Percentiles rank a stretch among this genome's conserved stretches.
Conservation (phyloP, 2,329 filamentous ascomycete genomes). For the Aspergillus niger region DNA sequence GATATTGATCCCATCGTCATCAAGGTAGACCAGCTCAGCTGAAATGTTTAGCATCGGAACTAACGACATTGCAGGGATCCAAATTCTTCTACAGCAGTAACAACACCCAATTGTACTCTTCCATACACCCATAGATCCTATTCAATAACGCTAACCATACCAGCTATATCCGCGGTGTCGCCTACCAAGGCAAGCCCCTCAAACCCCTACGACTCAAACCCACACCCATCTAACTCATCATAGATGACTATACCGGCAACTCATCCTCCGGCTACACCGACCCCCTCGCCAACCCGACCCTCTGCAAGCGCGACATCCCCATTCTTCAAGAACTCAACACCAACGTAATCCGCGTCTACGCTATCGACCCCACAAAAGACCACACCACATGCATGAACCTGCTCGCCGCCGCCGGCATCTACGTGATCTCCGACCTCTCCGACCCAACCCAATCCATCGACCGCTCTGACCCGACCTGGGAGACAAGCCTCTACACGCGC, state of each 20-base stretch:
- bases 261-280: constrained; percentile 68
- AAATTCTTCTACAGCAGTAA: constrained; percentile 87
- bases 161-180: constrained; percentile 80
- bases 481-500: constrained; percentile 70
- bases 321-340: constrained; percentile 74
- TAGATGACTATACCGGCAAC: constrained; percentile 63
- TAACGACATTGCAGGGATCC: constrained; percentile 57
- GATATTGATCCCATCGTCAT: constrained; percentile 59
- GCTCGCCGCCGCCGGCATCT: constrained; percentile 82
- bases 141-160: constrained; percentile 8
- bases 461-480: constrained; percentile 78
- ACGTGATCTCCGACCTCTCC: constrained; percentile 85
- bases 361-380: constrained; percentile 75
- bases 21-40: constrained; percentile 40
- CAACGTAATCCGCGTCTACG: constrained; percentile 92
- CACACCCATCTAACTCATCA: neutral
- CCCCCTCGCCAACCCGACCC: constrained; percentile 69
- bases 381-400: constrained; percentile 82
- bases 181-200: constrained; percentile 68
- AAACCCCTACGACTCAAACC: neutral
- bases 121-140: no score
- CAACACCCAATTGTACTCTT: constrained; percentile 62
- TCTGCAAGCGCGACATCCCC: constrained; percentile 82
- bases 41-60: no score
- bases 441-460: constrained; percentile 82